These are phyloP conservation scores for Pontederia paniculata DNA, from an alignment of 176 grass and related monocot species.

Conservation along the genomic window DNA sequence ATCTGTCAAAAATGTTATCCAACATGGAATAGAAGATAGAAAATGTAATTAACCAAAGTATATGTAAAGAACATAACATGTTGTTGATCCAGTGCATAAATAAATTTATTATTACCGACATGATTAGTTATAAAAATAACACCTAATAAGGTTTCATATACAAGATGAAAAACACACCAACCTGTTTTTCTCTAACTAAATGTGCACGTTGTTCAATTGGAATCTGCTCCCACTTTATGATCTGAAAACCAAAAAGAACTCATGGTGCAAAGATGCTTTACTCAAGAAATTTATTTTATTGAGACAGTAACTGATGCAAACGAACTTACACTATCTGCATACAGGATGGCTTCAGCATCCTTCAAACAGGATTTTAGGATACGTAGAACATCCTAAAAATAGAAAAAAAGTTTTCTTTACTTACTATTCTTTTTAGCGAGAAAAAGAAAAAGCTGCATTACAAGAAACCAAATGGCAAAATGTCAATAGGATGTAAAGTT, in stretches of 20 bases:
- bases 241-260: conserved; percentile 23
- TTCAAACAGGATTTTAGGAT: conserved; percentile 71
- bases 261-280: neutral
- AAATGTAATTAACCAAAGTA: too few species aligned
- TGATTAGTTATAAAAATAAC: conserved; percentile 8
- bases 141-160: neutral
- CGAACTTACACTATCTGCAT: conserved; percentile 76
- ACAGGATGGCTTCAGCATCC: conserved; percentile 52
- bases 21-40: too few species aligned
- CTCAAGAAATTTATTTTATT: conserved; percentile 3
- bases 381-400: conserved; percentile 61
- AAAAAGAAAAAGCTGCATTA: neutral
- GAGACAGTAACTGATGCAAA: conserved; percentile 9
- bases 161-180: conserved; percentile 10
- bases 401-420: neutral
- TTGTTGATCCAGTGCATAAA: neutral
- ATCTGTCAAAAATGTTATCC: too few species aligned
- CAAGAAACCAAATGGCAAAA: neutral
- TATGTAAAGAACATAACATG: too few species aligned
- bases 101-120: neutral
- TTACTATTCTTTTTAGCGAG: neutral
- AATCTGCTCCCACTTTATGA: conserved; percentile 98
- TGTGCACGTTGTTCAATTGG: conserved; percentile 53
- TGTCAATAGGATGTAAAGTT: too few species aligned
- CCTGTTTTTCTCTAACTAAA: conserved; percentile 86